Evolutionary conservation across 179 eudicot species (phyloP), one percentile per base, ranked within the genome.

Genomic region (Silene noctiflora): DNA sequence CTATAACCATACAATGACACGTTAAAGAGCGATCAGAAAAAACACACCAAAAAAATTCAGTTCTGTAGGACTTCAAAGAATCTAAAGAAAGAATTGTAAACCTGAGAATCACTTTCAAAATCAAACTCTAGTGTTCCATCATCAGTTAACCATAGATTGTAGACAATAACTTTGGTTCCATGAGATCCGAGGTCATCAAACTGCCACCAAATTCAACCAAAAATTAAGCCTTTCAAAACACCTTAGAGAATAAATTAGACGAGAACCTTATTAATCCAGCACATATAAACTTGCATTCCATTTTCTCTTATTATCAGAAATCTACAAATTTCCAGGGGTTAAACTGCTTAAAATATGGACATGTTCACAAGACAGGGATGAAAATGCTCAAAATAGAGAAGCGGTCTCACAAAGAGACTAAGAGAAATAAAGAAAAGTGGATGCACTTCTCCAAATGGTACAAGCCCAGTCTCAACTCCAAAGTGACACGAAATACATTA

Each of bases 111-210:
- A 55, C 84, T 82, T 48, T 91, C 89, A 39, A 92, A 92, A 89
- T 91, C 91, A 61, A 92, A 86, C 85, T 92, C 97, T 82, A 88
- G 61, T 25, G 56, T 75, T 14, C 91, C 90, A 29, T 86, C 91
- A 71, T 92, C 88, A 72, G 81, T 84, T 63, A 82, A 78, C 97
- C 97, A 92, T 68, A 92, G 84, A 83, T 91, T 92, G 81, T 91
- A 92, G 77, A 92, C 70, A 51, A 92, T 81, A 72, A 92, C 80
- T 87, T 88, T 91, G 42, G 97, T 92, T 56, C 97, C 97, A 82
- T 87, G 92, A 76, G 75, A 46, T 72, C 86, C 92, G 67, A 92
- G 75, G 71, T 86, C 92, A 72, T 88, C 96, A 79, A 87, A 89
- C 97, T 92, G 89, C 83, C 81, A 80, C 59, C 56, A 83, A 74